Evolutionary conservation across 2,329 filamentous ascomycete species (phyloP), one percentile per base, ranked within the genome.

Genomic region (Aspergillus terreus): DNA sequence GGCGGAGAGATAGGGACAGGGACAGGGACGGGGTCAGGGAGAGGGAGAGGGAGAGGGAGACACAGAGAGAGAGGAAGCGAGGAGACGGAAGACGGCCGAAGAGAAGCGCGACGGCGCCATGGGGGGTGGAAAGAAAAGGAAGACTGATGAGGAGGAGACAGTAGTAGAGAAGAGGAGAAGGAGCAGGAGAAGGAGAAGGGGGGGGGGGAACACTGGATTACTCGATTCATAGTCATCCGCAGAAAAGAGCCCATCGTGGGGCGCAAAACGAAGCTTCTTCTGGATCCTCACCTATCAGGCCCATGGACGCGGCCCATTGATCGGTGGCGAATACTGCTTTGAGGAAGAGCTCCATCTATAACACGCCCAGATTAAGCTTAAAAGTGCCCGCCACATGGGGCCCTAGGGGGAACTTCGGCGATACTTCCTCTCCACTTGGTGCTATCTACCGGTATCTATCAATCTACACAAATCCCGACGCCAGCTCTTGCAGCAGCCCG

Each of bases 401-500:
- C 27, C 6, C 27, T 30, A 30, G 27, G 27, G 7, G 27, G 6
- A 30, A 30, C 27, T 30, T 30, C 27, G 27, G 27, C 7, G 27
- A 30, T 23, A 23, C 23, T 30, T 30, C 27, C 7, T 30, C 6
- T 30, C 27, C 27, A 30, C 19, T 19, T 19, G 19, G 19, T 19
- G 3, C 27, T 30, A 9, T 38, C 33, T 35, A n/a, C 33, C 33
- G 33, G 33, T 38, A 38, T 38, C 14, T 38, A 38, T n/a, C 33
- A 12, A 49, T 51, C 65, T 55, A 74, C 41, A 71, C 54, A 57
- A 73, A 74, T 17, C 59, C 59, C 52, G 60, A 67, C 59, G 73
- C 71, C 47, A 73, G 51, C 44, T 68, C 61, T 15, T 70, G 59
- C 56, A 74, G 53, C 45, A 73, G 58, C 12, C 58, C 61, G 57